phyloP scores from a whole-genome alignment of 306 rosid genomes.

The Sindora glabra region DNA sequence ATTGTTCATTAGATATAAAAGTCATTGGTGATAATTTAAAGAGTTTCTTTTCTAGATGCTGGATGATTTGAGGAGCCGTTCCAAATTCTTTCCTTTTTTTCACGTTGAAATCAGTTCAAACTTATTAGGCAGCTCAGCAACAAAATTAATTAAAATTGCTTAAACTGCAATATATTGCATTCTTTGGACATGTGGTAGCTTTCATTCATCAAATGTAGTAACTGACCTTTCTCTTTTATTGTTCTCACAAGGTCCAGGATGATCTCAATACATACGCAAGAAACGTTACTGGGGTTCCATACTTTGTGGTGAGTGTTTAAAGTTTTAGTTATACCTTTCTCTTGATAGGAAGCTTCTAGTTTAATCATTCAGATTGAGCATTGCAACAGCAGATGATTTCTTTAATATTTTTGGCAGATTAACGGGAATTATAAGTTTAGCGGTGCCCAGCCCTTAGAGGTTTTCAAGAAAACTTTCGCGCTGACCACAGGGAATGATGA shows the following conservation, averaged over 20 bases:
- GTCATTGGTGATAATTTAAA: too few relatives aligned
- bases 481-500: slow-evolving; percentile 33
- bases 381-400: not conserved
- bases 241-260: slow-evolving; percentile 50
- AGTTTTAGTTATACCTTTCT: not conserved
- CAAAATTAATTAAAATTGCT: not conserved
- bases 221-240: slow-evolving; percentile 21
- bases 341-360: too few relatives aligned
- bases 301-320: slow-evolving; percentile 51
- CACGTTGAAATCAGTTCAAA: not conserved
- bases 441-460: slow-evolving; percentile 75
- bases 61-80: not conserved
- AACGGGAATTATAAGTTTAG: slow-evolving; percentile 56
- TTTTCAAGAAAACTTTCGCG: slow-evolving; percentile 67
- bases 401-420: slow-evolving; percentile 45
- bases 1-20: too few relatives aligned
- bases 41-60: too few relatives aligned
- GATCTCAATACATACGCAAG: slow-evolving; percentile 50
- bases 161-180: too few relatives aligned
- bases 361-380: not conserved
- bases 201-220: not conserved
- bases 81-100: not conserved
- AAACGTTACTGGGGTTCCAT: slow-evolving; percentile 68
- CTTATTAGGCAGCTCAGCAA: not conserved
- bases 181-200: too few relatives aligned